These are phyloP conservation scores for Rhodotorula sp. DNA, from an alignment of 1,284 basidiomycete species.

Conservation along the genomic window DNA sequence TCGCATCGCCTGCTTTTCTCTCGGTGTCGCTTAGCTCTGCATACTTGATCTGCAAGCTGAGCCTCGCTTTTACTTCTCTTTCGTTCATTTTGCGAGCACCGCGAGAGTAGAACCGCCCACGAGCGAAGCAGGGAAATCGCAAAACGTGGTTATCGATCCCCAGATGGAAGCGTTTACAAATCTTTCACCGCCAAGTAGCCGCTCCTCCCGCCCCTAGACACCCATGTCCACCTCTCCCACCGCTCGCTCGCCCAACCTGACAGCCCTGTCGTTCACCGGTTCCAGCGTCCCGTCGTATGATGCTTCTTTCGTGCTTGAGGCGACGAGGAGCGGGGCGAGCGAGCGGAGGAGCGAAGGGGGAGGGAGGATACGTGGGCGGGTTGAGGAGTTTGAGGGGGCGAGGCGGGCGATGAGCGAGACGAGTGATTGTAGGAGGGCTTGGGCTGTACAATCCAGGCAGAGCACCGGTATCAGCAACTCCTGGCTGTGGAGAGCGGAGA, in stretches of 20 bases:
- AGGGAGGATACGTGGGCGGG: constrained; percentile 1
- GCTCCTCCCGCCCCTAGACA: too few relatives aligned
- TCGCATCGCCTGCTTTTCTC: too few relatives aligned
- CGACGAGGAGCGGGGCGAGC: constrained; percentile 11
- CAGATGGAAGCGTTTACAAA: too few relatives aligned
- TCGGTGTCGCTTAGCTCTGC: too few relatives aligned
- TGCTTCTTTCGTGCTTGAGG: not conserved
- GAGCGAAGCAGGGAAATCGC: too few relatives aligned
- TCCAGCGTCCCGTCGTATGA: constrained; percentile 13
- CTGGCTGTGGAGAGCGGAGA: not conserved
- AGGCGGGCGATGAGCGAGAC: not conserved
- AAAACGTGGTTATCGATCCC: too few relatives aligned
- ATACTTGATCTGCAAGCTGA: too few relatives aligned
- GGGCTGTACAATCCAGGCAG: not conserved
- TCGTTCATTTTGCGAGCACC: too few relatives aligned
- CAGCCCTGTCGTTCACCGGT: not conserved
- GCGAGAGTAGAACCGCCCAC: too few relatives aligned
- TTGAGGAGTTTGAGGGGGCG: not conserved
- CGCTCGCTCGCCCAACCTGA: not conserved
- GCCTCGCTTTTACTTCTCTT: too few relatives aligned
- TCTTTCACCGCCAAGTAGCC: too few relatives aligned
- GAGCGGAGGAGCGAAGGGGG: not conserved
- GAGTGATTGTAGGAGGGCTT: constrained; percentile 11
- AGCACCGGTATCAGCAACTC: not conserved
- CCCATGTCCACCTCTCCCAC: too few relatives aligned